A percentile compares a stretch with the other conserved stretches of the same genome.
phyloP scores from a whole-genome alignment of 2,329 filamentous ascomycete species.

The Aspergillus sp. region DNA sequence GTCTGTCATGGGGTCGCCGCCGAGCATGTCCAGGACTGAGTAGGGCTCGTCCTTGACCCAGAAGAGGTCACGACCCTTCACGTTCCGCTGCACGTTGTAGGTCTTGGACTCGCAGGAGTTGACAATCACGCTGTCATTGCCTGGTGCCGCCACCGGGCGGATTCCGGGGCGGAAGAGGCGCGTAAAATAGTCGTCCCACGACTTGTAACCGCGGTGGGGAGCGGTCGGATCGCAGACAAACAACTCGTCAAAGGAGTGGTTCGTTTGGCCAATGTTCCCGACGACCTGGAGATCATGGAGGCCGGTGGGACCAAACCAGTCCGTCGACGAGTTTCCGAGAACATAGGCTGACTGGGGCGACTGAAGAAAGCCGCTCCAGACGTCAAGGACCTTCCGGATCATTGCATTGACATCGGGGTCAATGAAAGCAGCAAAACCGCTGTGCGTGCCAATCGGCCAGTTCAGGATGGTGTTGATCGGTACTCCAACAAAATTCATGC shows the following conservation, averaged over 20 bases:
- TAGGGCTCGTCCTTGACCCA: slow-evolving; percentile 62
- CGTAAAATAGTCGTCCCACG: slow-evolving; percentile 63
- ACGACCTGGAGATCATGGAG: slow-evolving; percentile 32
- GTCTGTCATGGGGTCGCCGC: slow-evolving; percentile 38
- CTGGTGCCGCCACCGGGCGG: slow-evolving; percentile 51
- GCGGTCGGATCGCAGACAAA: slow-evolving; percentile 11
- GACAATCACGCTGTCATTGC: slow-evolving; percentile 40
- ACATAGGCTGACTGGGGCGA: slow-evolving; percentile 48
- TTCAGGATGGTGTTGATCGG: slow-evolving; percentile 48
- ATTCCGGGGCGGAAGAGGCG: slow-evolving; percentile 44
- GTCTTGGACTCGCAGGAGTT: slow-evolving; percentile 57
- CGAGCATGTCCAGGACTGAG: slow-evolving; percentile 55
- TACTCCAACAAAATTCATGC: slow-evolving; percentile 37
- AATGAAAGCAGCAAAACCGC: slow-evolving; percentile 43
- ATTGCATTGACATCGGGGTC: slow-evolving; percentile 41
- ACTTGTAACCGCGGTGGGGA: slow-evolving; percentile 45
- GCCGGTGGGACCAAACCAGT: slow-evolving; percentile 49
- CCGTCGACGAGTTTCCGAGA: slow-evolving; percentile 31
- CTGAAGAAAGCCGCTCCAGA: slow-evolving; percentile 46
- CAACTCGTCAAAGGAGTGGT: slow-evolving; percentile 10
- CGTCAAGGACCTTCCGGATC: slow-evolving; percentile 43
- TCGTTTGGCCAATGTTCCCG: slow-evolving; percentile 12
- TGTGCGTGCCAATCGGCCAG: slow-evolving; percentile 45
- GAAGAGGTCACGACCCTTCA: slow-evolving; percentile 51
- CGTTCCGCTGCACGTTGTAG: slow-evolving; percentile 42